Evolutionary conservation across 1,284 basidiomycete species (phyloP).

Genomic region (Sanghuangporus weigelae): DNA sequence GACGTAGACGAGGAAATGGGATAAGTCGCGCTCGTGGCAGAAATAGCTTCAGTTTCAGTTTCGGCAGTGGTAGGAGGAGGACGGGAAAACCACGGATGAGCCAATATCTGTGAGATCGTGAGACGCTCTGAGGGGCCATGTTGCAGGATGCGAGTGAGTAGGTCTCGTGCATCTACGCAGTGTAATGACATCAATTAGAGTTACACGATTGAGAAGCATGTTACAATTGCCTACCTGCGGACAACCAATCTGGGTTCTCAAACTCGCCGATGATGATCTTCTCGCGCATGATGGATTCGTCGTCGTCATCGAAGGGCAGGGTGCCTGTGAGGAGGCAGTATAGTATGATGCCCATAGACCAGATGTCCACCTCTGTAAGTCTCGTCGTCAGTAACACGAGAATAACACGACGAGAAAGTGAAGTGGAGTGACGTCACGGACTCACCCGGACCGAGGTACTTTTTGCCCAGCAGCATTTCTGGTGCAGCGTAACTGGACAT

Average conservation of each 20-base stretch:
- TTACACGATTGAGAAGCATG: background rate
- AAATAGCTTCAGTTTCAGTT: slow-evolving; percentile 20
- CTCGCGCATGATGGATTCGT: slow-evolving; percentile 84
- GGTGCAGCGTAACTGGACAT: slow-evolving; percentile 71
- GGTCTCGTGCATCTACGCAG: slow-evolving; percentile 68
- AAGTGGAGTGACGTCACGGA: slow-evolving; percentile 23
- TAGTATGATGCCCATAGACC: slow-evolving; percentile 95
- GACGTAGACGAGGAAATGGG: slow-evolving; percentile 25
- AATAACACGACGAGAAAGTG: background rate
- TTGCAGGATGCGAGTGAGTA: slow-evolving; percentile 78
- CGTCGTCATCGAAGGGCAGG: slow-evolving; percentile 96
- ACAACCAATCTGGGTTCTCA: slow-evolving; percentile 90
- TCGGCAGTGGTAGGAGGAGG: background rate
- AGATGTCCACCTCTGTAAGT: slow-evolving; percentile 85
- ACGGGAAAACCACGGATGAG: slow-evolving; percentile 80
- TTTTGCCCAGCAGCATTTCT: slow-evolving; percentile 88
- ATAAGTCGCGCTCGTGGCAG: slow-evolving; percentile 25
- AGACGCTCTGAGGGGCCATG: slow-evolving; percentile 74
- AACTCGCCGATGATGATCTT: slow-evolving; percentile 87
- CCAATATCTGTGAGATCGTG: slow-evolving; percentile 81
- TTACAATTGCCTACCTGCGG: slow-evolving; percentile 50
- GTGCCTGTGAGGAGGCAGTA: slow-evolving; percentile 93
- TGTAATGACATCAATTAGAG: background rate
- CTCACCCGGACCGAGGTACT: slow-evolving; percentile 85
- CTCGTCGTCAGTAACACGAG: too few relatives aligned